Conservation (phyloP, 345 rosid genomes). For the Rubroshorea leprosula region DNA sequence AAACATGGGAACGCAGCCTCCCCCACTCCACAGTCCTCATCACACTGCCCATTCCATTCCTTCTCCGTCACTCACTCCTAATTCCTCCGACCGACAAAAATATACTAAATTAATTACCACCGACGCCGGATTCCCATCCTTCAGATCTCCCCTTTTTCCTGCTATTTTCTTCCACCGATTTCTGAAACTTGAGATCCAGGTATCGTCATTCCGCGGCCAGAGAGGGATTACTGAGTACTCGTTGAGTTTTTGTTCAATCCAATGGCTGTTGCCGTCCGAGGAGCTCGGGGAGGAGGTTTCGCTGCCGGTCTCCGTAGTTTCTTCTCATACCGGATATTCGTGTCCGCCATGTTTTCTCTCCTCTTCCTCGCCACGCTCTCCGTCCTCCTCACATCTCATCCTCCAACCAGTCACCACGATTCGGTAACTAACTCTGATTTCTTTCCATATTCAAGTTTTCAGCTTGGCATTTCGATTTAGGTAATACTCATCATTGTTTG, state of each 20-base stretch:
- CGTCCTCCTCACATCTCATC: conserved; percentile 56
- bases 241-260: neutral
- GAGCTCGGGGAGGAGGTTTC: conserved; percentile 54
- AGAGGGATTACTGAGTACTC: too few species aligned
- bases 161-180: neutral
- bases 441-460: neutral
- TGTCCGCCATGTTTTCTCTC: conserved; percentile 76
- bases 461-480: neutral
- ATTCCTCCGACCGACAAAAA: neutral
- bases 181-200: neutral
- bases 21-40: too few species aligned
- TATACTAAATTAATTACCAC: neutral
- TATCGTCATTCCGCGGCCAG: neutral
- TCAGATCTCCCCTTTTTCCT: neutral
- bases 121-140: neutral
- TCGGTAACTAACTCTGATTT: conserved; percentile 35
- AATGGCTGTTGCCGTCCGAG: conserved; percentile 82
- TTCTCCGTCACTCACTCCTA: neutral
- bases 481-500: neutral
- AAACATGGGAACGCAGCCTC: too few species aligned
- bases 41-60: too few species aligned
- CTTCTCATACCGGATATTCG: conserved; percentile 71
- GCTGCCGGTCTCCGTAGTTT: conserved; percentile 48
- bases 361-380: conserved; percentile 78
- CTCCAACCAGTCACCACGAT: conserved; percentile 35